These are phyloP conservation scores for Aspergillus alliaceus DNA, from an alignment of 2,329 filamentous ascomycete species.

Conservation along the genomic window DNA sequence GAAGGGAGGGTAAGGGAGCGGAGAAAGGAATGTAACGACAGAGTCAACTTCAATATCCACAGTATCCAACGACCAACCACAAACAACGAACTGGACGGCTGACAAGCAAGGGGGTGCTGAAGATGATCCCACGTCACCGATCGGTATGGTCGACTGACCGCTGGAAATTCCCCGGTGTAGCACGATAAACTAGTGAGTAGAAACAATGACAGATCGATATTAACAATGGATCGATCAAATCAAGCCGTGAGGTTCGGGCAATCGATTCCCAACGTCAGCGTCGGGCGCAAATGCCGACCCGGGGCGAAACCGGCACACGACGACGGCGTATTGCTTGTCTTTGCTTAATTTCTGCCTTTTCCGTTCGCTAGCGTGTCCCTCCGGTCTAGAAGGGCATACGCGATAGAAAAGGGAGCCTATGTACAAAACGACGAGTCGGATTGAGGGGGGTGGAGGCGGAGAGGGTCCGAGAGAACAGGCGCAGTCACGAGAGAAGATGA, in stretches of 20 bases:
- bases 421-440: slow-evolving; percentile 5
- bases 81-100: neutral
- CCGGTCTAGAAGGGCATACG: neutral
- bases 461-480: neutral
- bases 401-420: neutral
- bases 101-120: slow-evolving; percentile 14
- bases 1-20: neutral
- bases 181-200: neutral
- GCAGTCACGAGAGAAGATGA: slow-evolving; percentile 16
- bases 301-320: neutral
- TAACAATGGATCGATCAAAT: neutral
- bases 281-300: slow-evolving; percentile 21
- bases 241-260: slow-evolving; percentile 3
- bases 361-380: neutral
- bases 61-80: neutral
- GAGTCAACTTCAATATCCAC: slow-evolving; percentile 1
- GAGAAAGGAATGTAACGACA: slow-evolving; percentile 4
- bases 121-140: neutral
- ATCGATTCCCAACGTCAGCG: slow-evolving; percentile 13
- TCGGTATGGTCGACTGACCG: neutral
- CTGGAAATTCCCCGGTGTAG: slow-evolving; percentile 17
- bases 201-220: neutral
- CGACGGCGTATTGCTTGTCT: slow-evolving; percentile 6
- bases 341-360: neutral
- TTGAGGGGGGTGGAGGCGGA: neutral